Conservation (phyloP, 192 early-diverging fungal species). For the Coemansia sp. region DNA sequence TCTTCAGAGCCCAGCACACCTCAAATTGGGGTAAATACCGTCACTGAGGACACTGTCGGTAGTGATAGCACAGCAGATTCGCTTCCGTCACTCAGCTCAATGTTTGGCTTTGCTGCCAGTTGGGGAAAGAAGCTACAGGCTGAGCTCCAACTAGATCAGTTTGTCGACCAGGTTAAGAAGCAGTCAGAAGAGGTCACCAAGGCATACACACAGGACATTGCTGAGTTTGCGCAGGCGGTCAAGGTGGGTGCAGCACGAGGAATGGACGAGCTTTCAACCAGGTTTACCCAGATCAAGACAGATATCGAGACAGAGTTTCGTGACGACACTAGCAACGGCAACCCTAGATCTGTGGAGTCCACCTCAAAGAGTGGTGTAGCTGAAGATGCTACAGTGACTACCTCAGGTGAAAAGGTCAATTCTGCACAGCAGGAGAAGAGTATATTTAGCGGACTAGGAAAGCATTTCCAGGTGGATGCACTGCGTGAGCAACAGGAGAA, state of each 20-base stretch:
- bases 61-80: constrained; percentile 1
- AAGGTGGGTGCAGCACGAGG: constrained; percentile 30
- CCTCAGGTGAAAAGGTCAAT: background rate
- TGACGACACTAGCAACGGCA: background rate
- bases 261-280: constrained; percentile 40
- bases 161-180: constrained; percentile 46
- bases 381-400: background rate
- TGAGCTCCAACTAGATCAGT: constrained; percentile 27
- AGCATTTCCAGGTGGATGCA: constrained; percentile 24
- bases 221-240: constrained; percentile 47
- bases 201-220: constrained; percentile 44
- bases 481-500: constrained; percentile 26
- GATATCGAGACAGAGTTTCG: constrained; percentile 18
- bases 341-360: too few relatives aligned
- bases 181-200: constrained; percentile 45
- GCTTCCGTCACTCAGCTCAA: constrained; percentile 18
- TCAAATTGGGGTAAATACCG: background rate
- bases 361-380: background rate
- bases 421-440: background rate
- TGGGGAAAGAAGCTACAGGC: constrained; percentile 40
- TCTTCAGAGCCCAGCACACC: too few relatives aligned
- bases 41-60: background rate
- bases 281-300: constrained; percentile 29
- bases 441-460: constrained; percentile 17
- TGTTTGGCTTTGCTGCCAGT: constrained; percentile 46